phyloP scores from a whole-genome alignment of 495 filamentous ascomycete species.

The Aspergillus ostianus region DNA sequence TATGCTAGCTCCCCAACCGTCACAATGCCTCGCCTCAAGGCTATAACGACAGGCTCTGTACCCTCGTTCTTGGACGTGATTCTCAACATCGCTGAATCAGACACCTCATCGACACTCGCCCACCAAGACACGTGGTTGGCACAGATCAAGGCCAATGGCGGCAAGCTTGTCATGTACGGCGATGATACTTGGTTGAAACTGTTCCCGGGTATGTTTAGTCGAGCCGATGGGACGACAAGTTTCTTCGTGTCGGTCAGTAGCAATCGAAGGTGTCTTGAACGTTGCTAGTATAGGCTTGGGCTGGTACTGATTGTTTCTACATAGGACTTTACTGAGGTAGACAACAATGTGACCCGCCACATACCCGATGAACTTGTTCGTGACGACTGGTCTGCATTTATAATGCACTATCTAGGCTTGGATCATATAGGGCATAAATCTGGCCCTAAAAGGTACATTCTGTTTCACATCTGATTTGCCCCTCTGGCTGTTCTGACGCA shows the following conservation, averaged over 20 bases:
- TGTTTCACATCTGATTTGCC: neutral
- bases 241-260: constrained; percentile 93
- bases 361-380: constrained; percentile 69
- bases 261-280: constrained; percentile 9
- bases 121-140: constrained; percentile 93
- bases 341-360: constrained; percentile 95
- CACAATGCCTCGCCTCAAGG: constrained; percentile 97
- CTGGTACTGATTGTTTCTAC: constrained; percentile 21
- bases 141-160: constrained; percentile 76
- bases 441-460: constrained; percentile 72
- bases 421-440: constrained; percentile 98
- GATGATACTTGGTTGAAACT: constrained; percentile 99
- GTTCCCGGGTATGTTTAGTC: constrained; percentile 82
- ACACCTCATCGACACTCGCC: constrained; percentile 80
- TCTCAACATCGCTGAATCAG: constrained; percentile 92
- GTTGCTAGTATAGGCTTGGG: constrained; percentile 2
- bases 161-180: constrained; percentile 88
- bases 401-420: constrained; percentile 92
- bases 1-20: constrained; percentile 96
- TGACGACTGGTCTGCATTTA: constrained; percentile 87
- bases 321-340: constrained; percentile 98
- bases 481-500: constrained; percentile 13
- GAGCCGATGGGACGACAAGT: constrained; percentile 88
- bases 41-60: constrained; percentile 93
- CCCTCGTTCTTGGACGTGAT: constrained; percentile 97